Evolutionary conservation across 2,329 filamentous ascomycete genomes (phyloP), one percentile per base, ranked within the genome.

Genomic region (Waltergamsia citrina): DNA sequence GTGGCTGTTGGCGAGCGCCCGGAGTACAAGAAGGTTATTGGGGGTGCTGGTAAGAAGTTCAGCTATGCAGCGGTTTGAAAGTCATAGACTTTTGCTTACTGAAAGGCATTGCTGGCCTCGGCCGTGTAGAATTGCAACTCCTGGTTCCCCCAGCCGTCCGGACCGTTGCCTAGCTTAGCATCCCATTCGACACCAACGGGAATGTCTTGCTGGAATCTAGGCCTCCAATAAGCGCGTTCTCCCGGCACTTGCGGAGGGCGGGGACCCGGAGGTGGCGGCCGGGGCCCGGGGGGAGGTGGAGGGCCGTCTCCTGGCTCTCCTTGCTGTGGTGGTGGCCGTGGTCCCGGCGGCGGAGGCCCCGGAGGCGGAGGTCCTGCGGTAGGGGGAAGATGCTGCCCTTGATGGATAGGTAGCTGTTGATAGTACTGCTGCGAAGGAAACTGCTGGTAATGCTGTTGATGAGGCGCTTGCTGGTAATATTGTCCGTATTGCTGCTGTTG

Each of bases 111-210:
- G 5, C 56, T 46, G 1, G 60, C 49, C 9, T 54, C 49, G 22
- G 62, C 53, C 6, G 67, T 69, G 48, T 78, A 78, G 53, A 71
- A 67, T 51, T 78, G 63, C 32, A 71, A 55, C 54, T 78, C 73
- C 39, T 73, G 67, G 46, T 78, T 78, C 16, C 73, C 73, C 73
- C 73, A 78, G 24, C 73, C 72, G 45, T 73, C 63, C n/a, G 62
- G 63, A 19, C 72, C 72, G 22, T 65, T 66, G 19, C 67, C 63
- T 30, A 68, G 57, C 48, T 74, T 70, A 20, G 49, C 64, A 5
- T 69, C 55, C 56, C 74, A 78, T 41, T 74, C 64, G 4, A 56
- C 50, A 1, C 57, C 58, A 4, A 77, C 57, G 0, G 67, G 60
- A 3, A 58, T 54, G 11, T 58, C 51, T 1, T 66, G 59, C 19